These are phyloP conservation scores for Lonicera japonica DNA, from an alignment of 129 eudicot species.

Conservation along the genomic window DNA sequence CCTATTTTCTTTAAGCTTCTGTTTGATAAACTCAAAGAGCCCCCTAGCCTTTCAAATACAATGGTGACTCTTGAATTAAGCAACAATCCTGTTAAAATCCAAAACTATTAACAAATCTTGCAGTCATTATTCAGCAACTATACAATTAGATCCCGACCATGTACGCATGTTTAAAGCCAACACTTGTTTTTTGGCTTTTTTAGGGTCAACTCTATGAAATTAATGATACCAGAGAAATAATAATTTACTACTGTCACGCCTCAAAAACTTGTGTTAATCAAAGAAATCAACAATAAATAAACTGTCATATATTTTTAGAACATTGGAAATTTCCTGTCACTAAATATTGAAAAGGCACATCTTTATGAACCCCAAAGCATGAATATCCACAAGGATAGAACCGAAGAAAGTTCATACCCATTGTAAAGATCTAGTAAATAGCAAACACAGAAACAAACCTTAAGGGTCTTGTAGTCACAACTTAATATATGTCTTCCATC, in stretches of 20 bases:
- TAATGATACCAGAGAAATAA: background rate
- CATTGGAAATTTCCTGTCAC: too few relatives aligned
- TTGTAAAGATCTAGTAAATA: background rate
- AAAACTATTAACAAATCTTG: too few relatives aligned
- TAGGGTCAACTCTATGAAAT: background rate
- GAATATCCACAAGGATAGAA: background rate
- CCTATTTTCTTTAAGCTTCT: too few relatives aligned
- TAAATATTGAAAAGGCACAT: background rate
- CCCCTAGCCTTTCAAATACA: conserved; percentile 83
- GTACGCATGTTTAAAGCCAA: background rate
- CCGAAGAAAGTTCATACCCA: background rate
- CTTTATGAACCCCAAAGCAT: conserved; percentile 1
- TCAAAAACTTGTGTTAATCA: too few relatives aligned
- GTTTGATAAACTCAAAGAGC: conserved; percentile 74
- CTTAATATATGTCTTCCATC: conserved; percentile 89
- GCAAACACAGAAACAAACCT: conserved; percentile 43
- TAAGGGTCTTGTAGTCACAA: conserved; percentile 98
- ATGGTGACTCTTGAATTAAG: conserved; percentile 91
- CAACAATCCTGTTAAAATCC: too few relatives aligned
- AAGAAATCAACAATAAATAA: too few relatives aligned
- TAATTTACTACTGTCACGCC: background rate
- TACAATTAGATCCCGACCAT: too few relatives aligned
- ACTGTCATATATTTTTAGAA: too few relatives aligned
- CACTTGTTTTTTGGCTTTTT: too few relatives aligned
- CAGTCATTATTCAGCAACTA: too few relatives aligned